phyloP scores from a whole-genome alignment of 345 rosid genomes.

The Salix brachista region DNA sequence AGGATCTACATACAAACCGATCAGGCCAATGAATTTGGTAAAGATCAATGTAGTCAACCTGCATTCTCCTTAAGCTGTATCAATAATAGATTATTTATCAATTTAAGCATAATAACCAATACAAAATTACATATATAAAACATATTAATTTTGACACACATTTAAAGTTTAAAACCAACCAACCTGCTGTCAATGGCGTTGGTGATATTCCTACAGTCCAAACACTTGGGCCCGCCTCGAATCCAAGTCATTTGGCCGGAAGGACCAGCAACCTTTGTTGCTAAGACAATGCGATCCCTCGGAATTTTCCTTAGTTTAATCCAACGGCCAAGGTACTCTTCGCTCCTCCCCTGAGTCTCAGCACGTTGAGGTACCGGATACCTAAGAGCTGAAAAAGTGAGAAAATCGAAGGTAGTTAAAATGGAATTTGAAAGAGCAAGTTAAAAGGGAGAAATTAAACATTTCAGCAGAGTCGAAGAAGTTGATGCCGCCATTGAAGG shows the following conservation, averaged over 20 bases:
- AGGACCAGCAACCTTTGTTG: slow-evolving; percentile 63
- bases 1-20: slow-evolving; percentile 56
- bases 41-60: slow-evolving; percentile 54
- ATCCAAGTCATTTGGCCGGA: slow-evolving; percentile 68
- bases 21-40: slow-evolving; percentile 72
- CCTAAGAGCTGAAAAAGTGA: slow-evolving; percentile 19
- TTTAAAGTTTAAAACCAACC: neutral
- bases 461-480: slow-evolving; percentile 73
- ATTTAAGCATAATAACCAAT: too few relatives aligned
- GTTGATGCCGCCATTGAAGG: slow-evolving; percentile 51
- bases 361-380: slow-evolving; percentile 69
- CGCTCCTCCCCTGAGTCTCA: slow-evolving; percentile 59
- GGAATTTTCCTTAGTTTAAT: slow-evolving; percentile 45
- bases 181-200: slow-evolving; percentile 55
- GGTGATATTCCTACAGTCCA: slow-evolving; percentile 50
- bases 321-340: slow-evolving; percentile 61
- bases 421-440: neutral
- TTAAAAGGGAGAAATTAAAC: slow-evolving; percentile 12
- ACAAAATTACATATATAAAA: neutral
- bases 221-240: slow-evolving; percentile 47
- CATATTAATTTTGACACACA: neutral
- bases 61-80: slow-evolving; percentile 44
- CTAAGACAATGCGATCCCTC: slow-evolving; percentile 43
- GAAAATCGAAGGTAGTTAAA: neutral
- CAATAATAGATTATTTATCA: neutral